phyloP scores from a whole-genome alignment of 2,329 filamentous ascomycete genomes.

The Aspergillus neoniger region DNA sequence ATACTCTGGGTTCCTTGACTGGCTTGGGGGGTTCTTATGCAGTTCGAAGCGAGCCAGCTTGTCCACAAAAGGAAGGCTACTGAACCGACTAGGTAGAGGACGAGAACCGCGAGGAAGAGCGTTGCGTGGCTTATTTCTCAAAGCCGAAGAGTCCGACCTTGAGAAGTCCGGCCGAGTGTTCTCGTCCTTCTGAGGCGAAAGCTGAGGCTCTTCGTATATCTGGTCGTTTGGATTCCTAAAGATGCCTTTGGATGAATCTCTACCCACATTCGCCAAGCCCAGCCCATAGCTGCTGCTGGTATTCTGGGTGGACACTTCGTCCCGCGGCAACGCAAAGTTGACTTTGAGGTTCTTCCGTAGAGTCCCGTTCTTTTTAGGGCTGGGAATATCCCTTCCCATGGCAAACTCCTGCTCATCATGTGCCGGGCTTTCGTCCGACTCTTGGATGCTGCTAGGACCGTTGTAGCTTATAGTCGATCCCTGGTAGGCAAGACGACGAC shows the following conservation, averaged over 20 bases:
- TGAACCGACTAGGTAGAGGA: slow-evolving; percentile 46
- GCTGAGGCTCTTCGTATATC: slow-evolving; percentile 84
- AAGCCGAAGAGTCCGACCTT: slow-evolving; percentile 45
- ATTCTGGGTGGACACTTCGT: slow-evolving; percentile 23
- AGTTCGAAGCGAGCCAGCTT: slow-evolving; percentile 67
- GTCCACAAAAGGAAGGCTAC: slow-evolving; percentile 47
- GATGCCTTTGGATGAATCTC: slow-evolving; percentile 49
- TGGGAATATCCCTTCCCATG: slow-evolving; percentile 10
- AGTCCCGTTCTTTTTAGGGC: slow-evolving; percentile 25
- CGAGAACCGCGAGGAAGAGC: slow-evolving; percentile 54
- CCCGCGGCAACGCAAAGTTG: slow-evolving; percentile 41
- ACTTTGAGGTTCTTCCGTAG: slow-evolving; percentile 42
- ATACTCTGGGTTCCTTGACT: slow-evolving; percentile 80
- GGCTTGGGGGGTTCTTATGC: slow-evolving; percentile 77
- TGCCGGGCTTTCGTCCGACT: neutral
- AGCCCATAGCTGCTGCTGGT: slow-evolving; percentile 21
- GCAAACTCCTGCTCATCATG: slow-evolving; percentile 1
- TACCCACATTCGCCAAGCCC: slow-evolving; percentile 36
- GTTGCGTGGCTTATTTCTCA: slow-evolving; percentile 65
- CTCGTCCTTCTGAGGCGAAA: slow-evolving; percentile 32
- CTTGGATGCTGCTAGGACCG: neutral
- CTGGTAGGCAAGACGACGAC: slow-evolving; percentile 25
- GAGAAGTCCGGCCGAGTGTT: slow-evolving; percentile 29
- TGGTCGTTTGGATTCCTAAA: slow-evolving; percentile 63
- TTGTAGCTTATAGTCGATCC: slow-evolving; percentile 16